Base-by-base conservation (phyloP, 805 yeast genomes). In the Kuraishia capsulata region DNA sequence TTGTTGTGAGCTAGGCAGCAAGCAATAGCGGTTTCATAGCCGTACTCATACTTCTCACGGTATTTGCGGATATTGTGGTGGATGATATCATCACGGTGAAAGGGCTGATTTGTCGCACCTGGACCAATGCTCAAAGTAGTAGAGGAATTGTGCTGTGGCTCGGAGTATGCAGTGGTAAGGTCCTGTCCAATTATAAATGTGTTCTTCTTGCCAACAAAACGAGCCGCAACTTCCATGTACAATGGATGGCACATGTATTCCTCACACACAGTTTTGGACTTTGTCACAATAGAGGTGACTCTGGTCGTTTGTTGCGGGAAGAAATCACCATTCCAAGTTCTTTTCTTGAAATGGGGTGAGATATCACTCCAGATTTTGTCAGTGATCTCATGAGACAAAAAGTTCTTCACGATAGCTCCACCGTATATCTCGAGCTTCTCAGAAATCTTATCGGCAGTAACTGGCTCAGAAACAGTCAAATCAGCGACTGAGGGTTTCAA, bases 71-170 rank as follows among this genome's bases (percentile, higher is more conserved):
- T 51, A 46, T 48, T 61, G 36, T 54, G 58, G 36, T 52, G 54
- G 10, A 47, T 40, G 39, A 47, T 47, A 41, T 54, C 59, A 33
- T 54, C 59, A 16, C 58, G 44, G 36, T 53, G 58, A 9, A 46
- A 46, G 24, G 45, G 47, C 38, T 54, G 59, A 31, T 45, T 49
- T 14, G 43, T 33, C 9, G 57, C 57, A 13, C 57, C 58, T 6
- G 57, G 52, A 3, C 57, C 57, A 30, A 53, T 53, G 14, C 43
- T 42, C 43, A 48, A 53, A 16, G 48, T 41, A 30, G 51, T 51
- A 14, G 50, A 40, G 19, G 54, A 50, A 37, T 48, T 48, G 33
- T 45, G 34, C 32, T 53, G 57, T 18, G 52, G 47, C 14, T 44
- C 45, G 11, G 48, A 42, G 18, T 44, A 28, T 10, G 54, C 49